phyloP scores from a whole-genome alignment of 345 rosid genomes.

The Crucihimalaya himalaica region DNA sequence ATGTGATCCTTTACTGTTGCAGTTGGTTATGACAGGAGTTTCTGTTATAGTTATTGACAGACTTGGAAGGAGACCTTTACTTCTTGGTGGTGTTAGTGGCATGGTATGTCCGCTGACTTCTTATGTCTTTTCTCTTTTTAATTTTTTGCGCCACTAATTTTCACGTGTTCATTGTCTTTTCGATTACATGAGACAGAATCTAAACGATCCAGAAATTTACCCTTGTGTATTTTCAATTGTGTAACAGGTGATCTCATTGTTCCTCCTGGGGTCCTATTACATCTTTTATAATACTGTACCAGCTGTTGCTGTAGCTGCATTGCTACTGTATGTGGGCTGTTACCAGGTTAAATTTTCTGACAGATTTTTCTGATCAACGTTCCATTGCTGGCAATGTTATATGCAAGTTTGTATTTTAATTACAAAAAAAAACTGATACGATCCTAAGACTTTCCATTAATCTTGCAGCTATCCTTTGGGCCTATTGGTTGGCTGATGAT shows the following conservation, averaged over 20 bases:
- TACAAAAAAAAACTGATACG: not conserved
- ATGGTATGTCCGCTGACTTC: conserved; percentile 53
- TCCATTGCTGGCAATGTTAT: not conserved
- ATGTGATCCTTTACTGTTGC: conserved; percentile 28
- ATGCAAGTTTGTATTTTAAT: not conserved
- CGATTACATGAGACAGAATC: not conserved
- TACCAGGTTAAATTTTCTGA: conserved; percentile 68
- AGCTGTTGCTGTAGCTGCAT: conserved; percentile 68
- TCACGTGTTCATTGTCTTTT: not conserved
- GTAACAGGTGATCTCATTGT: conserved; percentile 71
- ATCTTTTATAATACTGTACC: conserved; percentile 66
- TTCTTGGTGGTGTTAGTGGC: conserved; percentile 92
- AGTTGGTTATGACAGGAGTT: conserved; percentile 91
- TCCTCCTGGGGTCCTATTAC: conserved; percentile 95
- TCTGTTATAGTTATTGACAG: conserved; percentile 87
- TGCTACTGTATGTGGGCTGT: conserved; percentile 90
- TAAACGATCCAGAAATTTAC: not conserved
- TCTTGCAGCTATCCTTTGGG: conserved; percentile 89
- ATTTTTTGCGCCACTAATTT: not conserved
- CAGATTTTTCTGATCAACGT: conserved; percentile 13
- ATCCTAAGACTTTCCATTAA: conserved; percentile 19
- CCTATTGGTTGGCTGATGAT: conserved; percentile 99
- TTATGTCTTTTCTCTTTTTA: not conserved
- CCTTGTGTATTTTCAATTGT: not conserved
- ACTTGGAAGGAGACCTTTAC: conserved; percentile 94